These are phyloP conservation scores for Exophiala sideris DNA, from an alignment of 2,329 filamentous ascomycete species.

Conservation along the genomic window DNA sequence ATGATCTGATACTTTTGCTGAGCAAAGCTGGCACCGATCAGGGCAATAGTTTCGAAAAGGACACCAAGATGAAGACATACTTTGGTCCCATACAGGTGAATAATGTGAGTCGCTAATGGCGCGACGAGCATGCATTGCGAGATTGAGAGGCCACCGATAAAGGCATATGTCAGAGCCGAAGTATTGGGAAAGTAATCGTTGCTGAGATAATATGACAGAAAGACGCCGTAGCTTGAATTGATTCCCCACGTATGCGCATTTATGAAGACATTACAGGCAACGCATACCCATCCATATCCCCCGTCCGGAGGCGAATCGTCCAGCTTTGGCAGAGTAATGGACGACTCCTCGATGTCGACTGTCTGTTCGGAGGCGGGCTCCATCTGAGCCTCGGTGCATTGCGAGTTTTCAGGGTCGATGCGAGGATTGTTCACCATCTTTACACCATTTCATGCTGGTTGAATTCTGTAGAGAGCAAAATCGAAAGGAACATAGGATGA, in stretches of 20 bases:
- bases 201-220: slow-evolving; percentile 58
- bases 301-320: slow-evolving; percentile 48
- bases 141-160: slow-evolving; percentile 59
- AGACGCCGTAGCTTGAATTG: slow-evolving; percentile 59
- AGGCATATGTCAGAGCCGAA: slow-evolving; percentile 55
- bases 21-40: slow-evolving; percentile 58
- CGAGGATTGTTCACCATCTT: too few relatives aligned
- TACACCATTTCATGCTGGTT: too few relatives aligned
- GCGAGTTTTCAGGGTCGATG: background rate
- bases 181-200: slow-evolving; percentile 55
- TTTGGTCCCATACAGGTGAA: slow-evolving; percentile 52
- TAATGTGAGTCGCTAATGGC: slow-evolving; percentile 54
- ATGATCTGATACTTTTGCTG: slow-evolving; percentile 59
- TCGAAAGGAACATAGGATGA: too few relatives aligned
- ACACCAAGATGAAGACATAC: slow-evolving; percentile 55
- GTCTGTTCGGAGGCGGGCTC: slow-evolving; percentile 11
- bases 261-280: slow-evolving; percentile 53
- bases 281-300: slow-evolving; percentile 62
- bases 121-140: slow-evolving; percentile 57
- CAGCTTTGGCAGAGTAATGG: slow-evolving; percentile 15
- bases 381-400: too few relatives aligned
- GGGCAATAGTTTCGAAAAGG: slow-evolving; percentile 45
- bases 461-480: too few relatives aligned
- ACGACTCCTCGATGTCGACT: slow-evolving; percentile 16
- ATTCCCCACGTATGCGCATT: slow-evolving; percentile 75